phyloP scores from a whole-genome alignment of 129 eudicot genomes.

The Rutidosis leptorrhynchoides region DNA sequence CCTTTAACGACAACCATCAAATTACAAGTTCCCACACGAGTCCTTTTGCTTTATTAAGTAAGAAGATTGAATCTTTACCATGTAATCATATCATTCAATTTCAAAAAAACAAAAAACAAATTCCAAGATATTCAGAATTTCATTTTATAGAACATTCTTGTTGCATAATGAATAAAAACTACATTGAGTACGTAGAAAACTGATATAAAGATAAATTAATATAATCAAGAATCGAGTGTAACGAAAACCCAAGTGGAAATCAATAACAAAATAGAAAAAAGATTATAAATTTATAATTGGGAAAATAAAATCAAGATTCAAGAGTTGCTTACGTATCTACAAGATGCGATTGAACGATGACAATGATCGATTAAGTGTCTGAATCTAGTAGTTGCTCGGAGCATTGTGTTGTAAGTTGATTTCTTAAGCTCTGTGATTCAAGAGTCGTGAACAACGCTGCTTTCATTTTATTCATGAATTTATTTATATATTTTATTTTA shows the following conservation, averaged over 20 bases:
- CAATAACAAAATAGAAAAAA: neutral
- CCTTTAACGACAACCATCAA: neutral
- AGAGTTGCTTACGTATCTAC: constrained; percentile 24
- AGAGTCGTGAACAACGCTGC: neutral
- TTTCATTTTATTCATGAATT: too few relatives aligned
- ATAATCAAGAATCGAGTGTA: neutral
- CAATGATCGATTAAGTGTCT: constrained; percentile 13
- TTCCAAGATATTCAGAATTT: neutral
- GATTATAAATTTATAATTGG: too few relatives aligned
- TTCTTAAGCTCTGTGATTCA: neutral
- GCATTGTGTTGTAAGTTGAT: constrained; percentile 8
- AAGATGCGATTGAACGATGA: constrained; percentile 29
- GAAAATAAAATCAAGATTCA: neutral
- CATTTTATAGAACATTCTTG: neutral
- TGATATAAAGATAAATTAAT: neutral
- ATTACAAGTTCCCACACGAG: constrained; percentile 6
- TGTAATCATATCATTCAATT: constrained; percentile 9
- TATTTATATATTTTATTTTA: too few relatives aligned
- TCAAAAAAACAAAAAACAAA: neutral
- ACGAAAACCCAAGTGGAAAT: constrained; percentile 6
- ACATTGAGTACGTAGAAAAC: neutral
- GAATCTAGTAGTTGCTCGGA: constrained; percentile 17
- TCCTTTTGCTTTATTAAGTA: neutral
- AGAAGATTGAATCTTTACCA: neutral
- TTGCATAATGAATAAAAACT: neutral